Base-by-base conservation (phyloP, 768 basidiomycete genomes). In the Glaciozyma antarctica region DNA sequence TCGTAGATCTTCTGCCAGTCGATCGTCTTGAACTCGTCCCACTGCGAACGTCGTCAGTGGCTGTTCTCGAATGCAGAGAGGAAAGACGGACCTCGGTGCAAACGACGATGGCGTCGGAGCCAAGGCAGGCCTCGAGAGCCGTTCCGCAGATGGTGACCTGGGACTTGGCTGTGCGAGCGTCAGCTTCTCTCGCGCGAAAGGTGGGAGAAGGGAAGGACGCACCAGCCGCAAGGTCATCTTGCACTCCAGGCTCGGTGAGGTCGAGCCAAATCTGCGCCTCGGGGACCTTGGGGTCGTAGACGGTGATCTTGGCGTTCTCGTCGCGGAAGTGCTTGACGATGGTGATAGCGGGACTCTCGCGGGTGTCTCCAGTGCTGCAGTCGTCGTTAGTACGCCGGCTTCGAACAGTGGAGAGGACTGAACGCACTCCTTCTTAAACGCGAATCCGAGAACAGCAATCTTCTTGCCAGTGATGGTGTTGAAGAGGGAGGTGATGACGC, bases 281-380 rank as follows among this genome's bases (percentile, higher is more conserved):
- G 58, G 81, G 80, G 21, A 99, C 79, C 76, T 94, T 84, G 38
- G 94, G 94, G 77, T 97, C 93, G 78, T 91, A 99, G 68, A 99
- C 80, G 62, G 84, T 86, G 73, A 99, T 82, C 56, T 84, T 78
- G 16, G 95, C 93, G 72, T 84, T 85, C 79, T 99, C 95, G 48
- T 83, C 83, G 72, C 85, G 82, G 85, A 99, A 99, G 81, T 97
- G 86, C 72, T 85, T 86, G 79, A 94, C 86, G 71, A 99, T 84
- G 38, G 90, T 87, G 78, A 97, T 97, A 22, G 95, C 84, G 34
- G 95, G 86, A 4, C 91, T 93, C 80, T 98, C 95, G 77, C 95
- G 91, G 47, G 95, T 99, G 77, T 99, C 95, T 66, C 95, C 95
- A 17, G 95, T 99, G 77, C 98, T 93, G 51, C 92, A 90, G 93